These are phyloP conservation scores for Xylariaceae sp. DNA, from an alignment of 2,329 filamentous ascomycete species.

Conservation along the genomic window DNA sequence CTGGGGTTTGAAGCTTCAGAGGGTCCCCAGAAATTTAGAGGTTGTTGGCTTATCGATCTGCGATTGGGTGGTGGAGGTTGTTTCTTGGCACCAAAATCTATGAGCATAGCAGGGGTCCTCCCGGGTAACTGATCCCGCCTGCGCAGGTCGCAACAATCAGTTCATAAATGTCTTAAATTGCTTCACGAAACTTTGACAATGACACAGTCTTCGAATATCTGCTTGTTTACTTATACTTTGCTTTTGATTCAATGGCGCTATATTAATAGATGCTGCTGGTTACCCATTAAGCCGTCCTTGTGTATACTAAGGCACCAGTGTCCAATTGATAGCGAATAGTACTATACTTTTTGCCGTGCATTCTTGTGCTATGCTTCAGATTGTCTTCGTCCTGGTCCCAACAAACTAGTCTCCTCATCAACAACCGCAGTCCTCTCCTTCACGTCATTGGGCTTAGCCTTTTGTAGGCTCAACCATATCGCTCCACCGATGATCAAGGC, in stretches of 20 bases:
- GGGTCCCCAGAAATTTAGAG: constrained; percentile 16
- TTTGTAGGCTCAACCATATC: constrained; percentile 52
- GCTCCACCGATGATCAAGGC: constrained; percentile 50
- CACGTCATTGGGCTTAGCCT: constrained; percentile 40
- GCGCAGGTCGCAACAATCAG: background rate
- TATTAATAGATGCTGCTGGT: background rate
- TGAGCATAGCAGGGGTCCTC: background rate
- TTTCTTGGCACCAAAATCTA: constrained; percentile 2
- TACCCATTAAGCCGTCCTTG: background rate
- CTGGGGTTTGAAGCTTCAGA: background rate
- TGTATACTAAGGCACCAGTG: no score
- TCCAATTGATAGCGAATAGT: no score
- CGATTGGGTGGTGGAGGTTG: constrained; percentile 3
- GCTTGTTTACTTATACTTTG: no score
- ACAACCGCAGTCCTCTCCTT: constrained; percentile 28
- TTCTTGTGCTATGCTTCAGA: constrained; percentile 5
- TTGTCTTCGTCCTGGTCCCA: constrained; percentile 20
- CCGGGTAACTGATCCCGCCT: background rate
- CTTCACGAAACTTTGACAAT: no score
- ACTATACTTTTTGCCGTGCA: background rate
- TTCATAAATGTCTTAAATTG: background rate
- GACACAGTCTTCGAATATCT: no score
- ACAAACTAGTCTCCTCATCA: constrained; percentile 48
- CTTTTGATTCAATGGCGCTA: background rate
- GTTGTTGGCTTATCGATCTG: constrained; percentile 18